Evolutionary conservation across 805 yeast species (phyloP).

Genomic region (Metschnikowia borealis): DNA sequence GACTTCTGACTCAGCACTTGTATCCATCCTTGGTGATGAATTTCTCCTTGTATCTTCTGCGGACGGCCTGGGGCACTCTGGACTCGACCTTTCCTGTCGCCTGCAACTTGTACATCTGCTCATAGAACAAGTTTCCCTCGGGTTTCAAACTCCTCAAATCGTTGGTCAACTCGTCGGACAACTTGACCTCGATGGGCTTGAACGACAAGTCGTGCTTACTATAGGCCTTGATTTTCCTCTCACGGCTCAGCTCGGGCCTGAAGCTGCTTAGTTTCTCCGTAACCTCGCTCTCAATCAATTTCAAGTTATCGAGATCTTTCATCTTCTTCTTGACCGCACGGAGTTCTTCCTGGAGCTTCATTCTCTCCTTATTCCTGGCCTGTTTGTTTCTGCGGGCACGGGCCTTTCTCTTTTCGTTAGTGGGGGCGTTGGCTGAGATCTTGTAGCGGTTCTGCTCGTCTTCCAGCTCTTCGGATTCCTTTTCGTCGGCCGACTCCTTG

Average conservation of each 20-base stretch:
- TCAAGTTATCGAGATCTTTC: conserved; percentile 46
- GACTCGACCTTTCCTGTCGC: conserved; percentile 84
- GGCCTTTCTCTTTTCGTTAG: conserved; percentile 67
- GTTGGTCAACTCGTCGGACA: conserved; percentile 83
- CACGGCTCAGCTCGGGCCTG: conserved; percentile 22
- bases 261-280: conserved; percentile 26
- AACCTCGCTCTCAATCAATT: conserved; percentile 26
- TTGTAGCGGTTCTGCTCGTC: conserved; percentile 35
- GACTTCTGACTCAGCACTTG: conserved; percentile 32
- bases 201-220: conserved; percentile 41
- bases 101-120: conserved; percentile 77
- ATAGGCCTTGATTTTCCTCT: conserved; percentile 27
- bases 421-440: conserved; percentile 72
- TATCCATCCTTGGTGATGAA: conserved; percentile 90
- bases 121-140: conserved; percentile 83
- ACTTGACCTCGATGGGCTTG: conserved; percentile 65
- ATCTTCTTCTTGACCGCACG: conserved; percentile 59
- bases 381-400: conserved; percentile 70
- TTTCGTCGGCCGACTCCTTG: conserved; percentile 24
- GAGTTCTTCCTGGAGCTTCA: conserved; percentile 51
- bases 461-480: conserved; percentile 32
- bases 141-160: conserved; percentile 81
- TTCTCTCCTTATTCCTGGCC: conserved; percentile 56
- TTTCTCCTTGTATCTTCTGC: conserved; percentile 66
- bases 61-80: conserved; percentile 64